phyloP scores from a whole-genome alignment of 352 stramenopile genomes.

The Halophytophthora polymorphica region DNA sequence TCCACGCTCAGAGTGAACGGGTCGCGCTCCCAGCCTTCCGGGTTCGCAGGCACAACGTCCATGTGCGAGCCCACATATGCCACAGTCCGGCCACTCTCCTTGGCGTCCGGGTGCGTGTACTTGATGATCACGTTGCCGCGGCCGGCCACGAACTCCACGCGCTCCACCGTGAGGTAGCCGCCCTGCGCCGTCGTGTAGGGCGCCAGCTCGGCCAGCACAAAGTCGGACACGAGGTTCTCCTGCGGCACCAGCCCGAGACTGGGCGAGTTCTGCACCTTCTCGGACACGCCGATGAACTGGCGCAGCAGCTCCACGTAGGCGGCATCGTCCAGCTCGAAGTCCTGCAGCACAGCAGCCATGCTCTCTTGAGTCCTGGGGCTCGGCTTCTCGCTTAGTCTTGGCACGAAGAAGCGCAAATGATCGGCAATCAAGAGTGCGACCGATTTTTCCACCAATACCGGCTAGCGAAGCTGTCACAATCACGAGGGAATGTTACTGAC shows the following conservation, averaged over 20 bases:
- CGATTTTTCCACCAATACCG: too few species aligned
- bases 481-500: too few species aligned
- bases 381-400: too few species aligned
- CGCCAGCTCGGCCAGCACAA: slow-evolving; percentile 79
- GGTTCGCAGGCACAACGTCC: slow-evolving; percentile 90
- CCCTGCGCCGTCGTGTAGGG: slow-evolving; percentile 78
- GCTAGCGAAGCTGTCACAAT: too few species aligned
- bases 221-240: slow-evolving; percentile 84
- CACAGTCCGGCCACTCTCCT: slow-evolving; percentile 57
- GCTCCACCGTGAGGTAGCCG: slow-evolving; percentile 62
- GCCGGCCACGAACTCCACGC: slow-evolving; percentile 74
- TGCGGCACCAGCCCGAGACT: slow-evolving; percentile 68
- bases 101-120: slow-evolving; percentile 63
- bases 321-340: slow-evolving; percentile 60
- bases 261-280: slow-evolving; percentile 71
- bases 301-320: slow-evolving; percentile 80
- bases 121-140: slow-evolving; percentile 91
- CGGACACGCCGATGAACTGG: slow-evolving; percentile 80
- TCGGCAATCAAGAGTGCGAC: too few species aligned
- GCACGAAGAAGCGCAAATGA: too few species aligned
- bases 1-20: slow-evolving; percentile 87
- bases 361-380: too few species aligned
- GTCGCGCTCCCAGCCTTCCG: slow-evolving; percentile 82
- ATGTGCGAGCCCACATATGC: slow-evolving; percentile 89
- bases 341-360: background rate